Conservation (phyloP, 169 alveolate genomes). For the Eimeria falciformis region DNA sequence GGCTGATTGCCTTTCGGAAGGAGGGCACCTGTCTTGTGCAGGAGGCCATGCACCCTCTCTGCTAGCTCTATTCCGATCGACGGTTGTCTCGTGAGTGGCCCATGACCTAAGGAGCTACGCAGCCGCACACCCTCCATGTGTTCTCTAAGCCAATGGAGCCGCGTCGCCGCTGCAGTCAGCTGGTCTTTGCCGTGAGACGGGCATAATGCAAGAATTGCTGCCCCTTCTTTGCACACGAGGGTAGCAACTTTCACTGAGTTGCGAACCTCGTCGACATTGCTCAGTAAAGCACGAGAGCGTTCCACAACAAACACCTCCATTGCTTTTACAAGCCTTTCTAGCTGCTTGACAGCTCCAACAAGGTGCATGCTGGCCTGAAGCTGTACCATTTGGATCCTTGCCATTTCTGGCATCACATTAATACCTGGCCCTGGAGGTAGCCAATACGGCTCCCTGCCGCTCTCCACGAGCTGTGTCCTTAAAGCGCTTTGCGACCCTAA, state of each 20-base stretch:
- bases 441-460: conserved; percentile 33
- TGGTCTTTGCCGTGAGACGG: neutral
- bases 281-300: neutral
- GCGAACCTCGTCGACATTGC: neutral
- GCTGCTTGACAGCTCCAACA: conserved; percentile 11
- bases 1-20: neutral
- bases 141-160: neutral
- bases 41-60: neutral
- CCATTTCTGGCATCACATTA: conserved; percentile 15
- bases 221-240: conserved; percentile 7
- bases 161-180: neutral
- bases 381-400: neutral
- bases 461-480: conserved; percentile 5
- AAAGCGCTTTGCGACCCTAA: neutral
- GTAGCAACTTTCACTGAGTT: neutral
- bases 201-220: neutral
- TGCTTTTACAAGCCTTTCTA: neutral
- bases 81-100: conserved; percentile 16
- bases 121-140: conserved; percentile 9
- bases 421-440: neutral
- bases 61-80: neutral
- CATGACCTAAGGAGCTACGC: conserved; percentile 15
- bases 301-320: neutral
- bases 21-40: neutral
- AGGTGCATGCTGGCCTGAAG: conserved; percentile 31